Conservation (phyloP, 495 filamentous ascomycete genomes). For the Penicillium daleae region DNA sequence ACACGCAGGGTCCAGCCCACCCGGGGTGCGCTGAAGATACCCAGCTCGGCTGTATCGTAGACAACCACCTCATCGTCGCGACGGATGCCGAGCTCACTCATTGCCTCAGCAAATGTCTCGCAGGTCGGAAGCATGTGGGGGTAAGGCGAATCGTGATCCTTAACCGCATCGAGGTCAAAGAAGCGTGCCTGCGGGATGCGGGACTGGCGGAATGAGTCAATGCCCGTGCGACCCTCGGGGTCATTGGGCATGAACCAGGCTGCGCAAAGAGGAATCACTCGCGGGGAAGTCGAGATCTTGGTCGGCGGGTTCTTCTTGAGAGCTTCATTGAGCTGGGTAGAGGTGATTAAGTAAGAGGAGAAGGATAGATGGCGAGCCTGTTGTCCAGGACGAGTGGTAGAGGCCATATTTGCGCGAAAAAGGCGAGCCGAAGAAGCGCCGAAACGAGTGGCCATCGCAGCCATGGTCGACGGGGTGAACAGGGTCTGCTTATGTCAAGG, state of each 20-base stretch:
- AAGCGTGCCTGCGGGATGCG: conserved; percentile 90
- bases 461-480: conserved; percentile 36
- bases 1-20: conserved; percentile 90
- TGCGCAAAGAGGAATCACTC: conserved; percentile 85
- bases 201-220: conserved; percentile 71
- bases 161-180: conserved; percentile 91
- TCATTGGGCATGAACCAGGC: conserved; percentile 97
- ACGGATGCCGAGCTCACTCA: conserved; percentile 84
- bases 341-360: conserved; percentile 82
- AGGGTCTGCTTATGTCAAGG: not conserved
- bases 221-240: conserved; percentile 70
- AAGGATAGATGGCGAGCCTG: conserved; percentile 56
- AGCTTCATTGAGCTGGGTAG: conserved; percentile 76
- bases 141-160: conserved; percentile 84
- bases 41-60: conserved; percentile 85
- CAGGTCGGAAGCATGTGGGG: conserved; percentile 94
- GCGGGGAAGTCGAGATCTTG: conserved; percentile 74
- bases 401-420: conserved; percentile 42
- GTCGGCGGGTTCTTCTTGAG: conserved; percentile 75
- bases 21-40: conserved; percentile 91
- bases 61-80: conserved; percentile 88
- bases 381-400: conserved; percentile 23
- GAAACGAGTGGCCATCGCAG: conserved; percentile 42
- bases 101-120: conserved; percentile 79
- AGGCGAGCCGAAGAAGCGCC: conserved; percentile 34